Evolutionary conservation across 2,329 filamentous ascomycete genomes (phyloP), one percentile per base, ranked within the genome.

Genomic region (Verticillium zaregamsianum): DNA sequence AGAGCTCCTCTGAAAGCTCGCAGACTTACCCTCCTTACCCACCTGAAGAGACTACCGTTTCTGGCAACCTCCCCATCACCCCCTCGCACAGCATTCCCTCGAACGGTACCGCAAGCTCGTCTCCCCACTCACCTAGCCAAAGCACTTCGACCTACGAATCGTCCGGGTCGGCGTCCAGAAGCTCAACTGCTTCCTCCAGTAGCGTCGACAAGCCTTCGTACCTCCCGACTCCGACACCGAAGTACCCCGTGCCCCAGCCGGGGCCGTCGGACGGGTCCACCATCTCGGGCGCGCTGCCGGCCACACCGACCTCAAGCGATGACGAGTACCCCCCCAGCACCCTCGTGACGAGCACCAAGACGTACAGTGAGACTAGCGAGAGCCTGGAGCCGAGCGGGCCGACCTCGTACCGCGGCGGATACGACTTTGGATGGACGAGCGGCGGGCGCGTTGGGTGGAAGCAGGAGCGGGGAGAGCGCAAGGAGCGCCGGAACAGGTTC

Each of bases 231-330:
- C 62, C 12, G 40, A 9, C 25, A 35, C 11, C 63, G 63, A n/a
- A 54, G 23, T 23, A 60, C 63, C 11, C 32, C 25, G 59, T 63
- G 15, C 54, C 31, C 14, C 25, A 33, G 63, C 33, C 14, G 12
- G 31, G 31, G 17, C 33, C 59, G 4, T 39, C 54, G 2, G 55
- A 40, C 20, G 40, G 40, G 28, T 33, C 35, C 14, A 58, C 59
- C 15, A 56, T 20, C n/a, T 57, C 60, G 9, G 62, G 59, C 11
- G 64, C 60, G 4, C 60, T 63, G 37, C 62, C 61, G 14, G 35
- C 45, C 5, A 57, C 55, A 20, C 37, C 60, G n/a, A 40, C 39
- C 15, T 49, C 37, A 1, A 31, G 40, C 15, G 59, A 37, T 31
- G 57, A 37, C 17, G 54, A 25, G n/a, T 12, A 8, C 45, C 20